Evolutionary conservation across 164 flowering plant species (phyloP).

Genomic region (Pachysandra terminalis): DNA sequence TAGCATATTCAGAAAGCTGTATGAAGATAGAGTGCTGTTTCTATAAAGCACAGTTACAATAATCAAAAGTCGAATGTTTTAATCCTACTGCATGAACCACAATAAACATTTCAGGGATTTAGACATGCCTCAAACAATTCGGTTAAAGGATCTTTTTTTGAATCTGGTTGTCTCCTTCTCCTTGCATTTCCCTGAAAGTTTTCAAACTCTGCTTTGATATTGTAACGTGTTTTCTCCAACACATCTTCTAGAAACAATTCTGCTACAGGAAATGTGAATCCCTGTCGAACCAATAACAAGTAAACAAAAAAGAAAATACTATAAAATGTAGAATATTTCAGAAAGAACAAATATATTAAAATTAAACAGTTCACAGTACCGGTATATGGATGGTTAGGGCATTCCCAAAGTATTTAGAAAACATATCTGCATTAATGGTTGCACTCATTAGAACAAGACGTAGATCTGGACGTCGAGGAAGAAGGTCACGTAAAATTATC

Average conservation of each 20-base stretch:
- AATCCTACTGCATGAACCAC: background rate
- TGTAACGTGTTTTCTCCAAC: conserved; percentile 70
- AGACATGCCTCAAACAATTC: conserved; percentile 77
- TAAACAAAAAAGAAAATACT: background rate
- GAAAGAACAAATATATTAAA: background rate
- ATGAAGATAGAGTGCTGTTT: no score
- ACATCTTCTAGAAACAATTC: conserved; percentile 85
- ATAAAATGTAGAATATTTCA: background rate
- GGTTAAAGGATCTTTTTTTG: conserved; percentile 67
- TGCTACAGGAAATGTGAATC: conserved; percentile 74
- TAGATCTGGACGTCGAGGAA: conserved; percentile 84
- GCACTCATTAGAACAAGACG: conserved; percentile 96
- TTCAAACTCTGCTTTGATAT: conserved; percentile 58
- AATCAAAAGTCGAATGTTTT: background rate
- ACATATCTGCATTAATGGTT: conserved; percentile 89
- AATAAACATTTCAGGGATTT: background rate
- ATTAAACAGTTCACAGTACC: conserved; percentile 45
- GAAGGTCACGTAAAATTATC: conserved; percentile 85
- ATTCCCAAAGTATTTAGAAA: conserved; percentile 85
- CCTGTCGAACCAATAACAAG: conserved; percentile 39
- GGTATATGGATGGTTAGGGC: conserved; percentile 88
- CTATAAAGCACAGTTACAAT: background rate
- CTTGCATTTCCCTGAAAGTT: conserved; percentile 56
- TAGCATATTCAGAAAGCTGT: background rate
- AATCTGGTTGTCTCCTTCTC: conserved; percentile 57